Evolutionary conservation across 1,284 basidiomycete species (phyloP), one percentile per base, ranked within the genome.

Genomic region (Fomitiporia mediterranea): DNA sequence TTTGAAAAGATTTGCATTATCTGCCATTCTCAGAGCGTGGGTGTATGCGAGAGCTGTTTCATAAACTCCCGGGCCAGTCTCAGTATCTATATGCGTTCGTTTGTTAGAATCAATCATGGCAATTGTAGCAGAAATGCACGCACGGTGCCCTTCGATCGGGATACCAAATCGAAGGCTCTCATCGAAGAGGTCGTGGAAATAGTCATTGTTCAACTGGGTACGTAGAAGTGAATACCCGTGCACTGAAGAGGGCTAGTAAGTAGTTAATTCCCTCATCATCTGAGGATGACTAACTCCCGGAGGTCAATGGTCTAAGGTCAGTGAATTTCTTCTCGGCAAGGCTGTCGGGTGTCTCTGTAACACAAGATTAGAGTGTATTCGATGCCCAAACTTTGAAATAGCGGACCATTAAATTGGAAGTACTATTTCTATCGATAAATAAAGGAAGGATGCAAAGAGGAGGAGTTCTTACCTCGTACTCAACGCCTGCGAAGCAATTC

Each of bases 41-140:
- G 90, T 94, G 67, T 98, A 98, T 9, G 91, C 91, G 32, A 99
- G 76, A 0, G 96, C 96, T 2, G 95, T 95, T 69, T 99, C 96
- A 59, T 89, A 87, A 0, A 99, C 95, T 37, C 88, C 88, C 3
- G 93, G 92, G 1, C 94, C 95, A 0, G 95, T 98, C 72, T 98
- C 95, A 30, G 96, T 98, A 68, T 98, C 93, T 94, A 60, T 11
- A 25, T 61, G 57, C 32, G 15, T 37, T 37, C 9, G 44, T 42
- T n/a, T 38, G 49, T 47, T 38, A 9, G 7, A 47, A 50, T 30
- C 23, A 11, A 57, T 44, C 30, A 19, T 19, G 46, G 25, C 3
- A 37, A 46, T 5, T 21, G 9, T n/a, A 48, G 52, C 42, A 57
- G 6, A 58, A 23, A 48, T 49, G 54, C 17, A 75, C 89, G 64